These are phyloP conservation scores for Colletotrichum australisinense DNA, from an alignment of 2,329 filamentous ascomycete genomes.

Conservation along the genomic window DNA sequence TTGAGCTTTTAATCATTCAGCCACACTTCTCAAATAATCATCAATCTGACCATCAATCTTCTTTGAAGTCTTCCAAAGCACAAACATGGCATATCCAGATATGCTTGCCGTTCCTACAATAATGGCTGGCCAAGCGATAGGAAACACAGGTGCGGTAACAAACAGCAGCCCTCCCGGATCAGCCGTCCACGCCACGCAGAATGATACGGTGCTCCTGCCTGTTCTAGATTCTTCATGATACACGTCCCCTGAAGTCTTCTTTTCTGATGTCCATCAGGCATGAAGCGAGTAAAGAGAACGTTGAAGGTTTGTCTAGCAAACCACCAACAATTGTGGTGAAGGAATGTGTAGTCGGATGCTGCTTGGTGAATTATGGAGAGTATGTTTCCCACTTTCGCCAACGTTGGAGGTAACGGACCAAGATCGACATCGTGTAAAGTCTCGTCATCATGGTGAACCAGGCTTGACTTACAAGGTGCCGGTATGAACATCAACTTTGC, in stretches of 20 bases:
- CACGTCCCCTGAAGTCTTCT: neutral
- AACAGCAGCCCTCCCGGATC: neutral
- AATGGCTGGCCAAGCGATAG: neutral
- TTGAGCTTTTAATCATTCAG: too few relatives aligned
- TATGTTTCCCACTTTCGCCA: neutral
- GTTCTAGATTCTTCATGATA: neutral
- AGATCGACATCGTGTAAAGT: neutral
- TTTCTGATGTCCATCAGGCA: neutral
- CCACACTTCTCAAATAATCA: neutral
- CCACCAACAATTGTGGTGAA: neutral
- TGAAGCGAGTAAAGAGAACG: neutral
- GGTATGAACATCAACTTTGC: neutral
- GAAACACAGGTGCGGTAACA: neutral
- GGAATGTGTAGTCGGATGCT: neutral
- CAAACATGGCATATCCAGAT: conserved; percentile 36
- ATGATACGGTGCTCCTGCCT: neutral
- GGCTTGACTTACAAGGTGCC: neutral
- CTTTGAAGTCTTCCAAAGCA: conserved; percentile 14
- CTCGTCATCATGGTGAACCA: neutral
- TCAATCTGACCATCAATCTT: neutral
- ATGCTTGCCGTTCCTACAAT: neutral
- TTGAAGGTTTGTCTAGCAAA: neutral
- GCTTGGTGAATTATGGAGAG: neutral
- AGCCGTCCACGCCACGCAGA: neutral
- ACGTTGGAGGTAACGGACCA: neutral